Conservation (phyloP, 2,329 filamentous ascomycete species). For the Samsoniella hepiali region DNA sequence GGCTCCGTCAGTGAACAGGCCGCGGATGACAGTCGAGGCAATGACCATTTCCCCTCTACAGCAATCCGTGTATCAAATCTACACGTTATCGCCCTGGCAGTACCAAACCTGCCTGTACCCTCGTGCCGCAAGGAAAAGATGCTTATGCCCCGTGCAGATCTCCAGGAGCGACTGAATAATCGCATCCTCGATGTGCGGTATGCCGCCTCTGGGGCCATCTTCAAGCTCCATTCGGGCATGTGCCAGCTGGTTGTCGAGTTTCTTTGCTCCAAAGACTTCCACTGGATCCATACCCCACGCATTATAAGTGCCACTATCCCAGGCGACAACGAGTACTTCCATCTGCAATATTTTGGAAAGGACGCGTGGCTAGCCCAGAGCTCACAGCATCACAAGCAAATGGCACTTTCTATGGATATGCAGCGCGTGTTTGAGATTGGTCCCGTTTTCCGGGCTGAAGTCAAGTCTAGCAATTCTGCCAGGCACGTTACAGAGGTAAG, state of each 20-base stretch:
- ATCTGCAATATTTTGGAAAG: conserved; percentile 5
- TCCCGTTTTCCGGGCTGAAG: conserved; percentile 1
- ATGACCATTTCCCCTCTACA: background rate
- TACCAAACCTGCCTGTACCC: background rate
- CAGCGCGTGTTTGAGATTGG: conserved; percentile 9
- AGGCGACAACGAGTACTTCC: conserved; percentile 5
- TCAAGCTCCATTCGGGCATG: conserved; percentile 14
- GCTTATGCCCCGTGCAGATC: background rate
- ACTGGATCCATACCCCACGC: conserved; percentile 6
- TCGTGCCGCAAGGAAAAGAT: background rate
- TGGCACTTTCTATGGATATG: conserved; percentile 8
- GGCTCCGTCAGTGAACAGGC: background rate
- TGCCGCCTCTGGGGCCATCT: conserved; percentile 1
- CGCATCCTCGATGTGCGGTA: background rate
- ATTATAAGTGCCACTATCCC: conserved; percentile 1
- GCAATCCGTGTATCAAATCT: background rate
- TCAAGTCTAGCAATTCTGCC: background rate
- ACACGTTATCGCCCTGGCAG: background rate
- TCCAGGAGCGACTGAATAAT: background rate
- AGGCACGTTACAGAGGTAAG: conserved; percentile 8
- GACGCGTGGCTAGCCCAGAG: conserved; percentile 10
- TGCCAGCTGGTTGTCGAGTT: conserved; percentile 12
- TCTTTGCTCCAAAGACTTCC: conserved; percentile 1
- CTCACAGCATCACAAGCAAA: conserved; percentile 12
- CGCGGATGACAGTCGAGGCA: background rate